Evolutionary conservation across 2,329 filamentous ascomycete species (phyloP).

Genomic region (Alternaria arborescens): DNA sequence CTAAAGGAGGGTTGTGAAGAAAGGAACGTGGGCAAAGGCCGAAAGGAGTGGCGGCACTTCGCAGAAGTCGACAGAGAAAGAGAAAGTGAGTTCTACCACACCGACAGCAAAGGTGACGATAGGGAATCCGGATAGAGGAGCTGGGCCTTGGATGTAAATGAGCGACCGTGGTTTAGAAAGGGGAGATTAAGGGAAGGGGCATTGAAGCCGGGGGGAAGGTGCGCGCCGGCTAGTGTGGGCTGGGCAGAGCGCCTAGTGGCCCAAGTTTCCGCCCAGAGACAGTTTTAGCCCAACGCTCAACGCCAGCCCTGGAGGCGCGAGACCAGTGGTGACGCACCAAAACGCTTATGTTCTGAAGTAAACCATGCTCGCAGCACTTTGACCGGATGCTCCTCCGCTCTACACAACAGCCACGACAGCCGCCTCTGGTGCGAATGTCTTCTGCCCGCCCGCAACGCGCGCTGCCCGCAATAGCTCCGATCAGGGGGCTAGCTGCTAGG

Average conservation of each 20-base stretch:
- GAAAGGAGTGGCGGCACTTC: slow-evolving; percentile 55
- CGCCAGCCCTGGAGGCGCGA: slow-evolving; percentile 21
- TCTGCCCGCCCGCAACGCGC: slow-evolving; percentile 6
- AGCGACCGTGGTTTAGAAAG: slow-evolving; percentile 44
- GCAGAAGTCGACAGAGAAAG: slow-evolving; percentile 52
- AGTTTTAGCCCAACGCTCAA: slow-evolving; percentile 30
- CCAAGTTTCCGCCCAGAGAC: slow-evolving; percentile 9
- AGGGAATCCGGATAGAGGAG: slow-evolving; percentile 45
- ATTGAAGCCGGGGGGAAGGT: slow-evolving; percentile 41
- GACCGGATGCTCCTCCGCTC: slow-evolving; percentile 12
- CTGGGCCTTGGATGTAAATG: slow-evolving; percentile 47
- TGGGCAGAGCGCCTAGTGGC: slow-evolving; percentile 16
- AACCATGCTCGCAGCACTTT: slow-evolving; percentile 23
- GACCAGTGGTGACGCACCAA: slow-evolving; percentile 27
- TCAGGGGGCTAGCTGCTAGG: slow-evolving; percentile 19
- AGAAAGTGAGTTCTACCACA: slow-evolving; percentile 50
- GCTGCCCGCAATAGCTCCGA: slow-evolving; percentile 18
- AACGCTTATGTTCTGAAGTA: slow-evolving; percentile 23
- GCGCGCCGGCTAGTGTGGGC: slow-evolving; percentile 25
- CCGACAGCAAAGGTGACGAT: slow-evolving; percentile 47
- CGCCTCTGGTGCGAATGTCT: neutral
- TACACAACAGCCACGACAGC: neutral
- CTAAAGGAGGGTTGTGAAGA: slow-evolving; percentile 42
- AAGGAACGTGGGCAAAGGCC: slow-evolving; percentile 53
- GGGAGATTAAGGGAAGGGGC: slow-evolving; percentile 47